These are phyloP conservation scores for Mortierella sp. DNA, from an alignment of 371 early-diverging fungal species.

Conservation along the genomic window DNA sequence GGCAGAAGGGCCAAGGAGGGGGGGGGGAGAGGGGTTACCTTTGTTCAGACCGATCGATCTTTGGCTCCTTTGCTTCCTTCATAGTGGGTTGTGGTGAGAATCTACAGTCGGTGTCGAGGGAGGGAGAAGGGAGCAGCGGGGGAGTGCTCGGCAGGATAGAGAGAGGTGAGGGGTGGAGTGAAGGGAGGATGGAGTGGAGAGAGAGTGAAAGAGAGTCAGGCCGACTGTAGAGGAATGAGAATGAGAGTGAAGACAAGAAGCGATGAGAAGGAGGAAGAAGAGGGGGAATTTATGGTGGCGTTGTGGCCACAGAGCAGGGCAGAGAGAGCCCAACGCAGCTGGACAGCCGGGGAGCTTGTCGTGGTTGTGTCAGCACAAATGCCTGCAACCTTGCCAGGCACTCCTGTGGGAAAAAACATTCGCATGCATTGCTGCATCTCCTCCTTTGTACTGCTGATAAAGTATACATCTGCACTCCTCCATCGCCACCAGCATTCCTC, in stretches of 20 bases:
- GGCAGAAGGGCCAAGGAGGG: neutral
- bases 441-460: no score
- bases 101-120: neutral
- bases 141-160: neutral
- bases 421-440: no score
- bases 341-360: no score
- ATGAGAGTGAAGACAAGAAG: slow-evolving; percentile 1
- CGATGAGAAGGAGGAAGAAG: slow-evolving; percentile 4
- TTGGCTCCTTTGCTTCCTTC: slow-evolving; percentile 21
- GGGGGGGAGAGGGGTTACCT: slow-evolving; percentile 12
- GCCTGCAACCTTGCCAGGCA: no score
- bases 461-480: no score
- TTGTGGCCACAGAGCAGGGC: no score
- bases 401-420: no score
- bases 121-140: neutral
- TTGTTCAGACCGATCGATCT: slow-evolving; percentile 44
- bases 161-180: slow-evolving; percentile 5
- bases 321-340: no score
- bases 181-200: neutral
- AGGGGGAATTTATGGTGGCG: no score
- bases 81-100: slow-evolving; percentile 4
- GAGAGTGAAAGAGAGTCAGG: neutral
- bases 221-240: neutral
- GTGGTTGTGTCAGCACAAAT: no score
- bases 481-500: no score